Percentiles rank a stretch among this genome's conserved stretches.
Conservation (phyloP, 164 flowering plant genomes). For the Tetracentron sinense region DNA sequence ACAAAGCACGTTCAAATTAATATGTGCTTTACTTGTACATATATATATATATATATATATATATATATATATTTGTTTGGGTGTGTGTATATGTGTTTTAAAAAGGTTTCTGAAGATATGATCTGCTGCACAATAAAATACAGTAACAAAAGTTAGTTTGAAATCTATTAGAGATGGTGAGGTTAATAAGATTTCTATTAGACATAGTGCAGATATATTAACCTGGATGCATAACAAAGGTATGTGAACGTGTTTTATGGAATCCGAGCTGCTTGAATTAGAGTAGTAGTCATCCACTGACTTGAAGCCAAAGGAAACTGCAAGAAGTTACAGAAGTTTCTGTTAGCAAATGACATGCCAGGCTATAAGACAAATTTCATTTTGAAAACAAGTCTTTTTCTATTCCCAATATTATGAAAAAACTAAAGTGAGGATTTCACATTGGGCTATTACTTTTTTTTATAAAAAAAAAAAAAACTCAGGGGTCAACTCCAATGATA, state of each 20-base stretch:
- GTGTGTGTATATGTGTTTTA: background rate
- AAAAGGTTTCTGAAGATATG: background rate
- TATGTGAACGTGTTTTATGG: constrained; percentile 56
- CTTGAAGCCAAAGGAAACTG: constrained; percentile 95
- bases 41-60: no score
- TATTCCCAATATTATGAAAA: no score
- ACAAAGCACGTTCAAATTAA: no score
- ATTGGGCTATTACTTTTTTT: no score
- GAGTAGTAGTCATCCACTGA: constrained; percentile 89
- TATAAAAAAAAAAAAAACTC: no score
- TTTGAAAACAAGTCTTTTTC: background rate
- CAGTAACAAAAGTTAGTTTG: background rate
- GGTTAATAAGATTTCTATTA: background rate
- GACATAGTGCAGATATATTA: constrained; percentile 13
- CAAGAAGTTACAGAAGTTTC: constrained; percentile 14
- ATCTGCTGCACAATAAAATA: background rate
- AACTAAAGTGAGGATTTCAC: no score
- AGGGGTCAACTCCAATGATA: no score
- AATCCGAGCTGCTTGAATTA: constrained; percentile 76
- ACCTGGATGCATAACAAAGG: constrained; percentile 96
- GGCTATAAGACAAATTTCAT: background rate
- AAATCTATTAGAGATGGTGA: background rate
- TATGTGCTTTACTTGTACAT: no score
- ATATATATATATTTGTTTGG: background rate
- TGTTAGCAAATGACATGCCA: constrained; percentile 12